Conservation (phyloP, 176 grass and related monocot species). For the Aegilops longissima region DNA sequence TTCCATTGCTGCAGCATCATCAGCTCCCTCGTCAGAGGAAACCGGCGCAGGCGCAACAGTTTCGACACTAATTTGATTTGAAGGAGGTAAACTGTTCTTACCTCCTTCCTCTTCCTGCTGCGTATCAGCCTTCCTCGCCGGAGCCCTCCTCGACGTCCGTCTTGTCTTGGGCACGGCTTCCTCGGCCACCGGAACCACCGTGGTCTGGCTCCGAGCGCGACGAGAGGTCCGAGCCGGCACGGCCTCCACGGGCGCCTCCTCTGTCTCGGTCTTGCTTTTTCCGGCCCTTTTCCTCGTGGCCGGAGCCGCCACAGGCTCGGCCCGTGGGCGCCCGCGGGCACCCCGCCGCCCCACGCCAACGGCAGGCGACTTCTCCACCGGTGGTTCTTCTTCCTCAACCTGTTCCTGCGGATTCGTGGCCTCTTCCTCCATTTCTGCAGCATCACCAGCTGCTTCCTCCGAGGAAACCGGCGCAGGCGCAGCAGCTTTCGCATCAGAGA, state of each 20-base stretch:
- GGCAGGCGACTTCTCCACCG: background rate
- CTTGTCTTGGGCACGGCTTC: constrained; percentile 11
- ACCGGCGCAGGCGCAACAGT: background rate
- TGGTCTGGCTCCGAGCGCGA: background rate
- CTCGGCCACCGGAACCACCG: background rate
- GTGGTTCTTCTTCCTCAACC: background rate
- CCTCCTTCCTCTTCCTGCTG: constrained; percentile 31
- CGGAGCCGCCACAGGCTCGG: background rate
- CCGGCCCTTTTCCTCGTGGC: constrained; percentile 6
- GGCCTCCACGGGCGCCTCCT: background rate
- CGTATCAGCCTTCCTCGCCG: background rate
- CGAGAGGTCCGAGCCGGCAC: constrained; percentile 9
- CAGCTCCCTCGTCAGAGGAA: background rate
- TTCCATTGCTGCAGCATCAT: background rate
- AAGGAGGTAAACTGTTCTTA: background rate
- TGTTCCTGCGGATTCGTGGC: background rate
- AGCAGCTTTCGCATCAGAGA: background rate
- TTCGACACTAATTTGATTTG: background rate
- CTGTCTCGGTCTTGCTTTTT: background rate
- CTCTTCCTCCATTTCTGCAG: background rate
- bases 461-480: too few species aligned
- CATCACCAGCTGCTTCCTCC: background rate
- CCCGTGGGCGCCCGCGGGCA: background rate
- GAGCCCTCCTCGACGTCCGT: background rate
- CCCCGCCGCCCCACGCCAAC: background rate